Evolutionary conservation across 495 filamentous ascomycete genomes (phyloP).

Genomic region (Margaritispora aquatica): DNA sequence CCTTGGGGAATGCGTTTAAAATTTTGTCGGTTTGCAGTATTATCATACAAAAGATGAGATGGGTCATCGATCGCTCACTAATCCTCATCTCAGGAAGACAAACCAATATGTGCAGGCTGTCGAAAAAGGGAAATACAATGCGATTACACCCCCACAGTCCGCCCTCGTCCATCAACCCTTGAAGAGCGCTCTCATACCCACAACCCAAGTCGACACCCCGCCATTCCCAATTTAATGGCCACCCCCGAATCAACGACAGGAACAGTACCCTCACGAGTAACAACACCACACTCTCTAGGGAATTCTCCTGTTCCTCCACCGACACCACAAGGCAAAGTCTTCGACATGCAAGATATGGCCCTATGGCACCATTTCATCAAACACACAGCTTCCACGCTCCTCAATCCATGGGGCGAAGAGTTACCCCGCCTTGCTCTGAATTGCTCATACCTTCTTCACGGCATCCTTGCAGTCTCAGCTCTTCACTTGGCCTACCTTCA

Average conservation of each 20-base stretch:
- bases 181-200: not conserved
- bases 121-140: slow-evolving; percentile 6
- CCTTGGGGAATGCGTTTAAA: too few relatives aligned
- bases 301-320: too few relatives aligned
- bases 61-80: too few relatives aligned
- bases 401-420: slow-evolving; percentile 1
- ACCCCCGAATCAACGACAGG: too few relatives aligned
- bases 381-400: slow-evolving; percentile 1
- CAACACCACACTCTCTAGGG: too few relatives aligned
- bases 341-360: slow-evolving; percentile 13
- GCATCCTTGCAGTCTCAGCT: slow-evolving; percentile 33
- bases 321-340: not conserved
- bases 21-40: too few relatives aligned
- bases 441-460: slow-evolving; percentile 30
- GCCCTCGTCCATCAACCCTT: not conserved
- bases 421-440: not conserved
- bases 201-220: not conserved
- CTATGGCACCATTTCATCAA: slow-evolving; percentile 13
- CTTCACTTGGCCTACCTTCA: slow-evolving; percentile 35
- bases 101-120: slow-evolving; percentile 9
- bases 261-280: too few relatives aligned
- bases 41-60: too few relatives aligned
- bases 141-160: not conserved
- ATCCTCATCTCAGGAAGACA: slow-evolving; percentile 1
- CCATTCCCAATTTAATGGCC: not conserved